Base-by-base conservation (phyloP, 139 green algal species). In the Asterochloris erici region DNA sequence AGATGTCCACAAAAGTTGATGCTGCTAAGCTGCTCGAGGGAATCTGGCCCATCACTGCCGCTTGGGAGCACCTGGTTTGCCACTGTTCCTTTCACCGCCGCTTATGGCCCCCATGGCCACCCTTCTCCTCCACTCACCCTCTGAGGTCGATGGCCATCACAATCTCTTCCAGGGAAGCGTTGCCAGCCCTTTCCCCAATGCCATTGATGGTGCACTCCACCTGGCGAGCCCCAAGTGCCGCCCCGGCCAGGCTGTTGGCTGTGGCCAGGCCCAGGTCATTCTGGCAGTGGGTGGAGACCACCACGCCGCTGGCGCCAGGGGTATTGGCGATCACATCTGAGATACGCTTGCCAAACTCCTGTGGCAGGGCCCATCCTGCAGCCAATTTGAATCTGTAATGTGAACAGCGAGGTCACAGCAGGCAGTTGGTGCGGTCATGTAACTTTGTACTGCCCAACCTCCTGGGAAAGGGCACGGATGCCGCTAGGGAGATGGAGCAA, bases 181-280 rank as follows among this genome's bases (percentile, higher is more conserved):
- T 99, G 60, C 97, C 97, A 27, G 97, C 97, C 0, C 97, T 89
- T 91, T 99, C 97, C 13, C 97, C 97, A 77, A 99, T 99, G 87
- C 97, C 97, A 87, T 99, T 99, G 89, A 99, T 98, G 26, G 97
- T 99, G 87, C 94, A 98, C 92, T 99, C 97, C 24, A 99, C 54
- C 87, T 93, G 89, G 2, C 89, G 83, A 4, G 89, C 89, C 60
- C 90, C 90, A 17, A 75, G 84, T 73, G 78, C 82, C 0, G 93
- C 95, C 63, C 94, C 95, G 19, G 94, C 94, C 26, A 99, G 91
- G 27, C 87, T 94, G 93, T 99, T 99, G 83, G 96, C 96, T 24
- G 97, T 98, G 16, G 97, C 89, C 62, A 99, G 91, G 38, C 97
- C 97, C 82, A 99, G 91, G 87, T 99, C 97, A 84, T 99, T 99